These are phyloP conservation scores for Zymoseptoria ardabiliae DNA, from an alignment of 2,329 filamentous ascomycete genomes.

Conservation along the genomic window DNA sequence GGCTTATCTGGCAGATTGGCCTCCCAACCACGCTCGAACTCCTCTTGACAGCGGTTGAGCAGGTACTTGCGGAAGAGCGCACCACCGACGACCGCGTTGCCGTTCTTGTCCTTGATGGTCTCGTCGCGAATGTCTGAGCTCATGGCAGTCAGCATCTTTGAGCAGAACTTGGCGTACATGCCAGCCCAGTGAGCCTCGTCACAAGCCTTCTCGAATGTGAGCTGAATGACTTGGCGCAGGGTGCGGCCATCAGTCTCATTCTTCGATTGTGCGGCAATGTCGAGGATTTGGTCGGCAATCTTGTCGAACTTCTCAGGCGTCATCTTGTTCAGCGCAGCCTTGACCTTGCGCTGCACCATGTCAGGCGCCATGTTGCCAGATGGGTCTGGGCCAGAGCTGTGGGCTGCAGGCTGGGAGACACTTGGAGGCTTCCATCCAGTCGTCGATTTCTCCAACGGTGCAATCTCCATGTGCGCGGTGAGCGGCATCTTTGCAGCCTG, in stretches of 20 bases:
- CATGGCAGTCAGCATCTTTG: conserved; percentile 93
- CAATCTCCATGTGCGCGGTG: conserved; percentile 72
- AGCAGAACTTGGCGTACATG: conserved; percentile 98
- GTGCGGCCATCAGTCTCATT: conserved; percentile 91
- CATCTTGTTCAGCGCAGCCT: conserved; percentile 99
- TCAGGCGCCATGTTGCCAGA: conserved; percentile 69
- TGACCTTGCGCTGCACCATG: conserved; percentile 96
- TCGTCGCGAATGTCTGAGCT: conserved; percentile 91
- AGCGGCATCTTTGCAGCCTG: conserved; percentile 85
- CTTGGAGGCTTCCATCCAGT: conserved; percentile 86
- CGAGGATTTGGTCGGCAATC: conserved; percentile 86
- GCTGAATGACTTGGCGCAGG: conserved; percentile 93
- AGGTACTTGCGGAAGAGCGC: conserved; percentile 97
- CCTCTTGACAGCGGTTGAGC: conserved; percentile 95
- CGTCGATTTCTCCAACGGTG: conserved; percentile 65
- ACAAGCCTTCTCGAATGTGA: conserved; percentile 97
- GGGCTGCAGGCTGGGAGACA: conserved; percentile 45
- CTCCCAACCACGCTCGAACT: conserved; percentile 98
- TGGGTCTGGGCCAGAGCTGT: conserved; percentile 32
- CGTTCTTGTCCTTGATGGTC: conserved; percentile 83
- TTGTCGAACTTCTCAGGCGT: conserved; percentile 97
- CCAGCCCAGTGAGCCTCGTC: conserved; percentile 98
- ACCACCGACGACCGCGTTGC: conserved; percentile 82
- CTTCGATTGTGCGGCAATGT: conserved; percentile 90
- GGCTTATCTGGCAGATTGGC: conserved; percentile 71